phyloP scores from a whole-genome alignment of 1,284 basidiomycete genomes.

The Sutorius eximius region DNA sequence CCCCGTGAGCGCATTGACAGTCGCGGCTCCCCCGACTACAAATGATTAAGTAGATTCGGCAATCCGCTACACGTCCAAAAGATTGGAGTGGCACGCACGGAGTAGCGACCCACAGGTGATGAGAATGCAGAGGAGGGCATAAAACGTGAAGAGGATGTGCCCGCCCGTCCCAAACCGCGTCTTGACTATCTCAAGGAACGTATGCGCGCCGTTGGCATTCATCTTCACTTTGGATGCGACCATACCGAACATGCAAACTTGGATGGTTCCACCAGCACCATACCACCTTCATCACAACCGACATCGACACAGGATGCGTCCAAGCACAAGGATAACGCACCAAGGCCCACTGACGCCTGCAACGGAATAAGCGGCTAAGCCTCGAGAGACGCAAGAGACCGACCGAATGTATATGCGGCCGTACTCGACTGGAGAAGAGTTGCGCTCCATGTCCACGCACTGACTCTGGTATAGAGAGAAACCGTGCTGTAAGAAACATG shows the following conservation, averaged over 20 bases:
- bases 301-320: not conserved
- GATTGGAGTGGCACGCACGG: slow-evolving; percentile 35
- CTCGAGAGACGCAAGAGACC: slow-evolving; percentile 8
- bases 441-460: slow-evolving; percentile 59
- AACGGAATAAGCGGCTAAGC: not conserved
- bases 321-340: slow-evolving; percentile 26
- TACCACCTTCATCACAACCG: slow-evolving; percentile 42
- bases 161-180: slow-evolving; percentile 60
- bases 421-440: slow-evolving; percentile 60
- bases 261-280: slow-evolving; percentile 53
- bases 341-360: slow-evolving; percentile 49
- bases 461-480: slow-evolving; percentile 45
- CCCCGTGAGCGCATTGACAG: slow-evolving; percentile 65
- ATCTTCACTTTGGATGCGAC: slow-evolving; percentile 59
- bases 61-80: not conserved
- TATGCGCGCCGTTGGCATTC: slow-evolving; percentile 58
- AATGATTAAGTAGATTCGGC: not conserved
- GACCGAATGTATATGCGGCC: slow-evolving; percentile 53
- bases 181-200: slow-evolving; percentile 61
- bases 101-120: slow-evolving; percentile 56
- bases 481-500: slow-evolving; percentile 1
- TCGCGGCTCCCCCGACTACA: slow-evolving; percentile 58
- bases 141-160: slow-evolving; percentile 67
- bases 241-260: slow-evolving; percentile 59
- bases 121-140: slow-evolving; percentile 61